Evolutionary conservation across 2,329 filamentous ascomycete species (phyloP).

Genomic region (Aureobasidium subglaciale): DNA sequence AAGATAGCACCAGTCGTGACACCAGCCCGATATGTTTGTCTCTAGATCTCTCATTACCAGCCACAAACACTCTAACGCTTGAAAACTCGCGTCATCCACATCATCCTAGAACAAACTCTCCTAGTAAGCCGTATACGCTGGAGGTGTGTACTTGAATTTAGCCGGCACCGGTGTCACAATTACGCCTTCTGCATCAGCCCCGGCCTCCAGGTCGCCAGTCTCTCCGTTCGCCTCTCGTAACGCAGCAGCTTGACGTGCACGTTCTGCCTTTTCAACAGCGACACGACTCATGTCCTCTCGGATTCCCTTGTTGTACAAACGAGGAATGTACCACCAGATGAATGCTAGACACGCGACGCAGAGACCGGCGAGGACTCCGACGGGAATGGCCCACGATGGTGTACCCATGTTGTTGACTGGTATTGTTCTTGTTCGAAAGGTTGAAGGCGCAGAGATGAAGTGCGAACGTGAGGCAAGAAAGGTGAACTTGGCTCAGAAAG

Average conservation of each 20-base stretch:
- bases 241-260: not conserved
- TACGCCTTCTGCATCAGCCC: not conserved
- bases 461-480: not conserved
- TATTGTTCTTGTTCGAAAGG: not conserved
- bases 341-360: conserved; percentile 21
- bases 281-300: conserved; percentile 19
- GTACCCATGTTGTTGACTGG: conserved; percentile 18
- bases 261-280: conserved; percentile 14
- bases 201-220: not conserved
- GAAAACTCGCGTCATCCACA: not conserved
- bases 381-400: conserved; percentile 22
- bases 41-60: no score
- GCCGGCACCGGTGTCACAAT: not conserved
- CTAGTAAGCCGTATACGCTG: conserved; percentile 11
- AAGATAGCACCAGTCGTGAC: no score
- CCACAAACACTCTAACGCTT: no score
- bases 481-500: not conserved
- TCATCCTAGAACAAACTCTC: not conserved
- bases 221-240: not conserved
- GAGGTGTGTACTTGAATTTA: conserved; percentile 16
- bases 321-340: conserved; percentile 27
- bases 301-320: conserved; percentile 21
- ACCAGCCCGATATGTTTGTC: no score
- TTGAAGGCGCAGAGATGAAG: not conserved
- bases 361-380: conserved; percentile 23